Evolutionary conservation across 2,329 filamentous ascomycete species (phyloP).

Genomic region (Sclerotinia spermophila): DNA sequence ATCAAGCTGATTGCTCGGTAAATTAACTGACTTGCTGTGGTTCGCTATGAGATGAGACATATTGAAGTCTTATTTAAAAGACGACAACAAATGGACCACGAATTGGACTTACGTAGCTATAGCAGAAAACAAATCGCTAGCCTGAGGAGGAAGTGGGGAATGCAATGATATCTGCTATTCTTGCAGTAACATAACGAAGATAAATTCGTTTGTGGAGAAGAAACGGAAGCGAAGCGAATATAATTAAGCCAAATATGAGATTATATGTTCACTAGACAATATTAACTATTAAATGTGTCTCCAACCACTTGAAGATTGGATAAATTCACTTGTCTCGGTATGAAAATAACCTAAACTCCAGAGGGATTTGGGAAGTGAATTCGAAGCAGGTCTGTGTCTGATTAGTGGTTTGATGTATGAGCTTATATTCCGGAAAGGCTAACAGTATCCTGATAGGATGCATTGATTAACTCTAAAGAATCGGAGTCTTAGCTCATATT

Average conservation of each 20-base stretch:
- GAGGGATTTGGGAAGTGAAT: conserved; percentile 18
- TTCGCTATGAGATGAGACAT: conserved; percentile 40
- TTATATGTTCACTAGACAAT: conserved; percentile 42
- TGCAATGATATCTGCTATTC: conserved; percentile 38
- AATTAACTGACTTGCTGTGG: conserved; percentile 39
- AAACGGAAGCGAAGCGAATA: conserved; percentile 34
- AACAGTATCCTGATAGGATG: conserved; percentile 21
- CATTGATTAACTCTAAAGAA: conserved; percentile 20
- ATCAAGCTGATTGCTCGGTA: conserved; percentile 41
- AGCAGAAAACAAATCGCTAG: conserved; percentile 41
- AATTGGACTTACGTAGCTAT: conserved; percentile 30
- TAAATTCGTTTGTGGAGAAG: conserved; percentile 33
- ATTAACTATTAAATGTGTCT: conserved; percentile 32
- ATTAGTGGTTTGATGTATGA: neutral
- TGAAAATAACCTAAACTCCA: conserved; percentile 18
- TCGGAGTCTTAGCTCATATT: neutral
- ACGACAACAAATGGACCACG: fast-evolving
- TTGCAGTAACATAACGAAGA: conserved; percentile 38
- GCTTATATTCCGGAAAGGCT: neutral
- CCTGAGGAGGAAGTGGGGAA: conserved; percentile 42
- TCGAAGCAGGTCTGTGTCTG: conserved; percentile 8
- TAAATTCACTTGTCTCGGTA: conserved; percentile 19
- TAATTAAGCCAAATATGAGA: conserved; percentile 43
- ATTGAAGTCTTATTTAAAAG: neutral
- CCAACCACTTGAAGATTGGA: neutral